Percentiles rank a stretch among this genome's conserved stretches.
Conservation (phyloP, 805 yeast species). For the Wickerhamiella brachini region DNA sequence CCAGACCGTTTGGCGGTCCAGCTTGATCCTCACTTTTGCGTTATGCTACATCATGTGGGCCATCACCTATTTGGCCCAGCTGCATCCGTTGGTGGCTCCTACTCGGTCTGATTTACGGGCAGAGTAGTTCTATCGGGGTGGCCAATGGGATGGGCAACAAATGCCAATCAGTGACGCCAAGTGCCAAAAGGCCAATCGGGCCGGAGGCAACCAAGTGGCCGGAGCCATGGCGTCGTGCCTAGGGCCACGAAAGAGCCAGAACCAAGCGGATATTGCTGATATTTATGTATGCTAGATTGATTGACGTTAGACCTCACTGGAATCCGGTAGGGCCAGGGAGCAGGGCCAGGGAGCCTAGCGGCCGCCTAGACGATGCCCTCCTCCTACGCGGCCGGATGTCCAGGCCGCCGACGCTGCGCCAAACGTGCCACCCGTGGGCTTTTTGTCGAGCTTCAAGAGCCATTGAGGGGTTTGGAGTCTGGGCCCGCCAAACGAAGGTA, state of each 20-base stretch:
- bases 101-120: slow-evolving; percentile 84
- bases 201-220: too few relatives aligned
- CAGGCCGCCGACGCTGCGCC: not conserved
- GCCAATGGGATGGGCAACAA: too few relatives aligned
- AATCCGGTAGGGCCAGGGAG: too few relatives aligned
- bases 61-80: slow-evolving; percentile 69
- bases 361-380: slow-evolving; percentile 16
- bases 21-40: slow-evolving; percentile 50
- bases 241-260: too few relatives aligned
- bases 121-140: slow-evolving; percentile 40
- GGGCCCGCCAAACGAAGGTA: slow-evolving; percentile 22
- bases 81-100: slow-evolving; percentile 86
- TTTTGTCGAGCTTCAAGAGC: slow-evolving; percentile 5
- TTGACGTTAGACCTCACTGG: not conserved
- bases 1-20: slow-evolving; percentile 52
- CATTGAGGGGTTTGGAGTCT: slow-evolving; percentile 5
- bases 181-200: too few relatives aligned
- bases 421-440: not conserved
- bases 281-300: not conserved
- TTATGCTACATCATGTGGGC: slow-evolving; percentile 90
- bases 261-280: too few relatives aligned
- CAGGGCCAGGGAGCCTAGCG: not conserved
- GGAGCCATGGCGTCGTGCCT: too few relatives aligned
- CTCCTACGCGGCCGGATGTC: slow-evolving; percentile 6
- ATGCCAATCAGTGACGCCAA: too few relatives aligned